A percentile compares a stretch with the other conserved stretches of the same genome.
phyloP scores from a whole-genome alignment of 176 grass and related monocot species.

The Hsuehochloa calcarea region DNA sequence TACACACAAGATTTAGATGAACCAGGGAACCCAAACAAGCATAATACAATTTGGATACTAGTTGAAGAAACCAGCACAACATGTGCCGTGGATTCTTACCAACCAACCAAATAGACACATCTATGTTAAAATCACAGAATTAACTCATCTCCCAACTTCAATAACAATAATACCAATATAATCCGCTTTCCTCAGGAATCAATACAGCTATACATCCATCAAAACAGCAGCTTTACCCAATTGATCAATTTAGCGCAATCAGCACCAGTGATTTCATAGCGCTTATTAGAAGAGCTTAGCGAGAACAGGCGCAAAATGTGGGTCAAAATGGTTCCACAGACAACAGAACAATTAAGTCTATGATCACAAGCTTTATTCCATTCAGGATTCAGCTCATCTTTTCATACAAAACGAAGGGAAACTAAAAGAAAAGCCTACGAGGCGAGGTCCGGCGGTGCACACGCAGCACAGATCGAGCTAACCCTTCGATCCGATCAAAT shows the following conservation, averaged over 20 bases:
- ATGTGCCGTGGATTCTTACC: neutral
- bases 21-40: neutral
- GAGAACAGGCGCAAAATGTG: neutral
- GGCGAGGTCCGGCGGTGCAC: constrained; percentile 2
- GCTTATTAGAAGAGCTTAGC: neutral
- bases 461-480: constrained; percentile 43
- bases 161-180: neutral
- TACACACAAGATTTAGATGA: neutral
- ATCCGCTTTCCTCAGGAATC: neutral
- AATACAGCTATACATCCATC: neutral
- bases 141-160: neutral
- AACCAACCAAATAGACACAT: neutral
- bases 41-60: neutral
- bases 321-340: constrained; percentile 24
- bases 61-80: neutral
- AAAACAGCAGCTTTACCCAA: neutral
- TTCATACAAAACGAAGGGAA: constrained; percentile 29
- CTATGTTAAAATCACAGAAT: neutral
- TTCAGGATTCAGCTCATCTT: constrained; percentile 49
- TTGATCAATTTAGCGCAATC: neutral
- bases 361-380: constrained; percentile 44
- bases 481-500: constrained; percentile 46
- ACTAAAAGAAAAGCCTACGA: neutral
- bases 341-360: constrained; percentile 20
- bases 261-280: neutral